Percentiles rank a stretch among this genome's conserved stretches.
These are phyloP conservation scores for Aspergillus arachidicola DNA, from an alignment of 2,329 filamentous ascomycete genomes.

Conservation along the genomic window DNA sequence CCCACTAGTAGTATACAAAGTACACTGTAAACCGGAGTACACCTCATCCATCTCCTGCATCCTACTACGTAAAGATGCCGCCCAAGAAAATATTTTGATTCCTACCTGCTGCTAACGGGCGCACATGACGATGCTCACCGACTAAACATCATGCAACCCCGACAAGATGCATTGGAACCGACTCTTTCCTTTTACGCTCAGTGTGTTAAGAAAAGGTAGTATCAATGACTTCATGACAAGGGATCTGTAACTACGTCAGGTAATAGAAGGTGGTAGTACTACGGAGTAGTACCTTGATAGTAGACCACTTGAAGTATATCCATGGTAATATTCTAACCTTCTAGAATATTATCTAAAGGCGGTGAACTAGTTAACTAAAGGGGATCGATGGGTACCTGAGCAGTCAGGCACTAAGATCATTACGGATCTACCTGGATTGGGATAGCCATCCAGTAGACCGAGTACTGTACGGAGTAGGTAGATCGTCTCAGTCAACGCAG, in stretches of 20 bases:
- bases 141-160: neutral
- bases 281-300: neutral
- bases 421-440: neutral
- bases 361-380: neutral
- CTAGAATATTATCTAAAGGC: neutral
- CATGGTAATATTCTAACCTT: neutral
- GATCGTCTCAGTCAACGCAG: neutral
- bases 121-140: neutral
- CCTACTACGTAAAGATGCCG: neutral
- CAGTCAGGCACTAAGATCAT: neutral
- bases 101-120: neutral
- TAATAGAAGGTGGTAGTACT: neutral
- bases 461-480: neutral
- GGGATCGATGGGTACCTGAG: neutral
- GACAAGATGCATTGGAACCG: neutral
- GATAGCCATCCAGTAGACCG: neutral
- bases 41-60: neutral
- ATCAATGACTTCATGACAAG: neutral
- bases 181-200: neutral
- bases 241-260: neutral
- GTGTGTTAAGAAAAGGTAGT: too few species aligned
- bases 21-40: slow-evolving; percentile 6
- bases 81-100: neutral
- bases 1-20: slow-evolving; percentile 4
- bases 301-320: neutral